Base-by-base conservation (phyloP, 306 rosid genomes). In the Luffa acutangula region DNA sequence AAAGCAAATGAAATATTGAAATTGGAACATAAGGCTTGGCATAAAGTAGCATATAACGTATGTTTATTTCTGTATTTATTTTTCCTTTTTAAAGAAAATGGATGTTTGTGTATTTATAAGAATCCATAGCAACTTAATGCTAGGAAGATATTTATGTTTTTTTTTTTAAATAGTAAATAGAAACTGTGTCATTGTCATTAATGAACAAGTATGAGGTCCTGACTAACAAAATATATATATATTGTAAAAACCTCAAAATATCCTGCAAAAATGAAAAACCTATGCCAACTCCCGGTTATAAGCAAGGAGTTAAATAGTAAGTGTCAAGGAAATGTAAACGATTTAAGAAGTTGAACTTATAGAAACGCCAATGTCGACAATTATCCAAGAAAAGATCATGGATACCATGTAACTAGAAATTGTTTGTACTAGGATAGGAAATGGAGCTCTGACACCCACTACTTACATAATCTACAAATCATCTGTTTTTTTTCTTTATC, bases 1-100 rank as follows among this genome's bases (percentile, higher is more conserved):
- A 43, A 71, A 70, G 53, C 75, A 71, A 71, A 48, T 48, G 65
- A 18, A 82, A 82, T 48, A 11, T 46, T 79, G 74, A 33, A 77
- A 25, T 21, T 46, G 73, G 80, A 76, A 66, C 4, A 52, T 43
- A 39, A 76, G 41, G 41, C 80, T n/a, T 75, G 48, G 48, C 37
- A 46, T 48, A 48, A 25, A 73, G 77, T 14, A 73, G 57, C n/a
- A 48, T 7, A 72, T 49, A 46, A 49, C 7, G 52, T 25, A 31
- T 73, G 77, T 46, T 73, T 73, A 14, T 73, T 48, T 31, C 7
- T 31, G 21, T 43, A 5, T 73, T 72, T 31, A 45, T 20, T 72
- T 46, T 72, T 72, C 6, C 77, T 31, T 46, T n/a, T 46, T 70
- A 41, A 70, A 71, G 15, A 5, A 41, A 66, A 66, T 15, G 51